A percentile compares a stretch with the other conserved stretches of the same genome.
These are phyloP conservation scores for Collariella sp. DNA, from an alignment of 495 filamentous ascomycete genomes.

Conservation along the genomic window DNA sequence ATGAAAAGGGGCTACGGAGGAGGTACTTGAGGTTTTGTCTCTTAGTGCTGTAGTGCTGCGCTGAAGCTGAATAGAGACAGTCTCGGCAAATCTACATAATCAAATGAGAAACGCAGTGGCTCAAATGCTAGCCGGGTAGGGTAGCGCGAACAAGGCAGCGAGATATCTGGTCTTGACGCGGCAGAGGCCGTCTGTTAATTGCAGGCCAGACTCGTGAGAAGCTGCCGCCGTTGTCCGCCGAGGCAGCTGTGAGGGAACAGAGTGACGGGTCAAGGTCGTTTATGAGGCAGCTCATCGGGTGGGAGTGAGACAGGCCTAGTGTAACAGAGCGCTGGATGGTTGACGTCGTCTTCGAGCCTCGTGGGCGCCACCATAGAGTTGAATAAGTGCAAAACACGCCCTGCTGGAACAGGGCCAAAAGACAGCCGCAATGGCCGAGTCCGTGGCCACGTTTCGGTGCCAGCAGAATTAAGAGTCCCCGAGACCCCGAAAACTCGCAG, in stretches of 20 bases:
- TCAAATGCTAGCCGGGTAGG: no score
- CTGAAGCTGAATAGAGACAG: no score
- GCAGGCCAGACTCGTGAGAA: not conserved
- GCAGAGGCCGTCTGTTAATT: not conserved
- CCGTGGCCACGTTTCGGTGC: not conserved
- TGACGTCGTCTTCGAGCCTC: not conserved
- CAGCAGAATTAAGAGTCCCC: not conserved
- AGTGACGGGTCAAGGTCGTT: not conserved
- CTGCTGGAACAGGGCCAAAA: not conserved
- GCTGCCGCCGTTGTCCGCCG: slow-evolving; percentile 1
- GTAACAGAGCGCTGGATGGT: slow-evolving; percentile 7
- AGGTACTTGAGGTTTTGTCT: not conserved
- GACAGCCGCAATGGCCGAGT: not conserved
- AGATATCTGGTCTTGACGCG: no score
- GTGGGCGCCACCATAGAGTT: not conserved
- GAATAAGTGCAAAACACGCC: not conserved
- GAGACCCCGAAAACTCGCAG: not conserved
- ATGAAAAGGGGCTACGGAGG: not conserved
- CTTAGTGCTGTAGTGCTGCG: no score
- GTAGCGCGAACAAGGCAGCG: no score
- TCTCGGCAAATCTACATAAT: no score
- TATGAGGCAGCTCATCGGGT: slow-evolving; percentile 3
- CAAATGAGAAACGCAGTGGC: no score
- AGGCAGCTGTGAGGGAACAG: not conserved
- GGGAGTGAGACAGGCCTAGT: slow-evolving; percentile 11